Evolutionary conservation across 345 rosid species (phyloP), one percentile per base, ranked within the genome.

Genomic region (Eutrema japonicum): DNA sequence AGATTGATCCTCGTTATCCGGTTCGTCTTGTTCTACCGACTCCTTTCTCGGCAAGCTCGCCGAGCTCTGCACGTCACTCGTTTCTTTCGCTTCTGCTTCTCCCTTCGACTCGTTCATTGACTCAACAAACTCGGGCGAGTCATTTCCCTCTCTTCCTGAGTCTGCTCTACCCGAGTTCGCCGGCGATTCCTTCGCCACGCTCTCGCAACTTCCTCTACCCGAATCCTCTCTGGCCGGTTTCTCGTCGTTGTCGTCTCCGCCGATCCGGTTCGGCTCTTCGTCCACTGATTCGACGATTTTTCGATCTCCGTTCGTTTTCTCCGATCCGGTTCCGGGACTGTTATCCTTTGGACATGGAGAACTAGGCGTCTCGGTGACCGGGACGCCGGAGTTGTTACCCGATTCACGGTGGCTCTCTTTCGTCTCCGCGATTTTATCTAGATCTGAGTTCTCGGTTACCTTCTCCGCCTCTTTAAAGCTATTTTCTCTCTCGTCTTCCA

Each of bases 21-120:
- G 83, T 67, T 81, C 83, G 63, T 75, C 70, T 53, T 81, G 76
- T 78, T 75, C 64, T 26, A 78, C 65, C 72, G 36, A 54, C 57
- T 74, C 70, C 65, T 71, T 69, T 29, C 81, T 68, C 75, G 83
- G 73, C 72, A 85, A 79, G 40, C 88, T 84, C 35, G 81, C 93
- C 51, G 88, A 82, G 82, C 93, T 89, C 78, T 82, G 93, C 51
- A 85, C 91, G 67, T 87, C 91, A 72, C 88, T 83, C 68, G 79
- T 66, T 66, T 71, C 82, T 12, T 70, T 57, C 37, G 30, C 57
- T 4, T 62, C 68, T 52, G 42, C 50, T 52, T 82, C 75, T 67
- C 75, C 74, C 26, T 64, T 64, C 64, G 83, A 77, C 79, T 82
- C 84, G 43, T 73, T 67, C 41, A 62, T 79, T 26, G 83, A 75